phyloP scores from a whole-genome alignment of 1,139 yeast species.

The Pichia sp. region DNA sequence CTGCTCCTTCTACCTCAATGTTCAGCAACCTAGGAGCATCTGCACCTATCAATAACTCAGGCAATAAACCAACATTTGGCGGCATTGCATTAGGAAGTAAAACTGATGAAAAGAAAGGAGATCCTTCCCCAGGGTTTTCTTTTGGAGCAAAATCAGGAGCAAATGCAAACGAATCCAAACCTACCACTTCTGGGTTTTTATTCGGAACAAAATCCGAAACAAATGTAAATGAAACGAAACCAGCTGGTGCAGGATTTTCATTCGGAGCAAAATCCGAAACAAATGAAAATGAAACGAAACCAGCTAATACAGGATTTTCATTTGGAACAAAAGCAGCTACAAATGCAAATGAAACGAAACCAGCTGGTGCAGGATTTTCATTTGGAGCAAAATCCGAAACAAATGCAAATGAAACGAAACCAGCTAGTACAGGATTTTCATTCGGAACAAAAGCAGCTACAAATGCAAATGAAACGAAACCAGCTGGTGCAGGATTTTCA shows the following conservation, averaged over 20 bases:
- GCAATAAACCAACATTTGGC: conserved; percentile 9
- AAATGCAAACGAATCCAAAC: conserved; percentile 18
- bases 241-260: conserved; percentile 16
- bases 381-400: not conserved
- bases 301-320: conserved; percentile 21
- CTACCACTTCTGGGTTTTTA: conserved; percentile 11
- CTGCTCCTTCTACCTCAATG: not conserved
- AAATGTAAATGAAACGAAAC: conserved; percentile 18
- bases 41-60: not conserved
- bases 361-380: conserved; percentile 22
- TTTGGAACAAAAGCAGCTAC: conserved; percentile 26
- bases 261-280: conserved; percentile 19
- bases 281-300: conserved; percentile 1
- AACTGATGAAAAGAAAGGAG: conserved; percentile 3
- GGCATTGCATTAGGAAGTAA: conserved; percentile 17
- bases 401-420: conserved; percentile 15
- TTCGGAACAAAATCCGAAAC: conserved; percentile 19
- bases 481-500: conserved; percentile 18
- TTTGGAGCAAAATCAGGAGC: conserved; percentile 21
- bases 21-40: too few relatives aligned
- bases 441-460: conserved; percentile 6
- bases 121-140: conserved; percentile 16
- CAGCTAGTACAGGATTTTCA: conserved; percentile 13
- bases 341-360: conserved; percentile 2
- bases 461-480: conserved; percentile 12